Conservation (phyloP, 2,329 filamentous ascomycete genomes). For the Ceratocystiopsis minuta region DNA sequence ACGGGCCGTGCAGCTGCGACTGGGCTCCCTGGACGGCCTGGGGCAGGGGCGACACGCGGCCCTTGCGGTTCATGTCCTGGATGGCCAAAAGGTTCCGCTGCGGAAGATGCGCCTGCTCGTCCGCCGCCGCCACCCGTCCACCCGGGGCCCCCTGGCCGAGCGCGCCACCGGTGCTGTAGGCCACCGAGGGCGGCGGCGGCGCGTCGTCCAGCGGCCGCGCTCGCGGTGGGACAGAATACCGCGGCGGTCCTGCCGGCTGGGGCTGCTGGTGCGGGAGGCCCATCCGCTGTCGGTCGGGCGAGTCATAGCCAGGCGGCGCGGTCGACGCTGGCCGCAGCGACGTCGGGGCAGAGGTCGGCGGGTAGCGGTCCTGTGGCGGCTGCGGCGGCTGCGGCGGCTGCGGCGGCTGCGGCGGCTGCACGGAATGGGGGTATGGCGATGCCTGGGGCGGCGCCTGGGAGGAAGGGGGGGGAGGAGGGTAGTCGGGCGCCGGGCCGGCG, state of each 20-base stretch:
- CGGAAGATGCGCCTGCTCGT: slow-evolving; percentile 28
- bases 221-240: slow-evolving; percentile 14
- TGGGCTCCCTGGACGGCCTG: slow-evolving; percentile 90
- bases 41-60: slow-evolving; percentile 71
- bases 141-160: background rate
- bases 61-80: slow-evolving; percentile 64
- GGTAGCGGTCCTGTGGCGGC: slow-evolving; percentile 22
- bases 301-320: slow-evolving; percentile 24
- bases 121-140: too few species aligned
- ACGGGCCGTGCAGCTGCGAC: slow-evolving; percentile 57
- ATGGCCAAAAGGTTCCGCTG: slow-evolving; percentile 57
- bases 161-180: slow-evolving; percentile 23
- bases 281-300: slow-evolving; percentile 30
- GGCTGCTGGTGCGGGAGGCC: slow-evolving; percentile 14
- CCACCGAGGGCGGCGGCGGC: slow-evolving; percentile 30
- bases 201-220: slow-evolving; percentile 28
- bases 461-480: slow-evolving; percentile 18
- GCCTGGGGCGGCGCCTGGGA: slow-evolving; percentile 14
- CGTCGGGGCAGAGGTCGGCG: slow-evolving; percentile 13
- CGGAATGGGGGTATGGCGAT: background rate
- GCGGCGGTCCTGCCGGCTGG: slow-evolving; percentile 3
- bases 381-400: slow-evolving; percentile 18
- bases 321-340: slow-evolving; percentile 16
- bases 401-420: slow-evolving; percentile 19
- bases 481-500: slow-evolving; percentile 19